A percentile compares a stretch with the other conserved stretches of the same genome.
These are phyloP conservation scores for Dictyostelium purpureum DNA, from an alignment of 78 protist species.

Conservation along the genomic window DNA sequence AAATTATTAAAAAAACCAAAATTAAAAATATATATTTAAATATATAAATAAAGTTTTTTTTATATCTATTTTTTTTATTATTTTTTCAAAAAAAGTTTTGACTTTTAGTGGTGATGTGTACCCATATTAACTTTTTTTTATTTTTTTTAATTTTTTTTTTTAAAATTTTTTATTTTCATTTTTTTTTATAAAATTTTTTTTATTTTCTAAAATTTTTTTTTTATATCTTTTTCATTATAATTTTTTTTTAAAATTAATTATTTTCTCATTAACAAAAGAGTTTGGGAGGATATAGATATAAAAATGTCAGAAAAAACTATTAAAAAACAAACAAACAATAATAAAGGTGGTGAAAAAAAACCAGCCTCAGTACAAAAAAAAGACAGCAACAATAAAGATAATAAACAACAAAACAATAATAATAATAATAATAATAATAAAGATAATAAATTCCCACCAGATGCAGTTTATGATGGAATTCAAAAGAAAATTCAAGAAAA, in stretches of 20 bases:
- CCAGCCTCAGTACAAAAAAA: background rate
- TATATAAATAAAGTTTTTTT: background rate
- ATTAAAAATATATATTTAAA: background rate
- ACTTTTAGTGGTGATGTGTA: too few relatives aligned
- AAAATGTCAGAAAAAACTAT: background rate
- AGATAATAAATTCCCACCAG: conserved; percentile 22
- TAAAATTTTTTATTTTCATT: background rate
- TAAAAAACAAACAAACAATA: background rate
- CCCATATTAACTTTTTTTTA: too few relatives aligned
- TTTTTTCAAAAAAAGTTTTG: too few relatives aligned
- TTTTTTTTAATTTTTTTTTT: background rate
- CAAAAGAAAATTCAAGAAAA: conserved; percentile 1
- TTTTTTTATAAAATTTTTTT: background rate
- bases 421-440: background rate
- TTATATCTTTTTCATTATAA: background rate
- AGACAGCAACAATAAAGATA: background rate
- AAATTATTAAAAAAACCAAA: too few relatives aligned
- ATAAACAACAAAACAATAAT: background rate
- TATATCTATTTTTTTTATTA: background rate
- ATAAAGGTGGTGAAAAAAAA: conserved; percentile 14
- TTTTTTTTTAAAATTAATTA: background rate
- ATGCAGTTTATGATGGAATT: background rate
- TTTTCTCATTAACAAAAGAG: background rate
- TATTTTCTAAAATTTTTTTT: background rate
- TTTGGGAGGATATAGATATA: background rate